Evolutionary conservation across 2,329 filamentous ascomycete genomes (phyloP).

Genomic region (Corniculantispora saksenae): DNA sequence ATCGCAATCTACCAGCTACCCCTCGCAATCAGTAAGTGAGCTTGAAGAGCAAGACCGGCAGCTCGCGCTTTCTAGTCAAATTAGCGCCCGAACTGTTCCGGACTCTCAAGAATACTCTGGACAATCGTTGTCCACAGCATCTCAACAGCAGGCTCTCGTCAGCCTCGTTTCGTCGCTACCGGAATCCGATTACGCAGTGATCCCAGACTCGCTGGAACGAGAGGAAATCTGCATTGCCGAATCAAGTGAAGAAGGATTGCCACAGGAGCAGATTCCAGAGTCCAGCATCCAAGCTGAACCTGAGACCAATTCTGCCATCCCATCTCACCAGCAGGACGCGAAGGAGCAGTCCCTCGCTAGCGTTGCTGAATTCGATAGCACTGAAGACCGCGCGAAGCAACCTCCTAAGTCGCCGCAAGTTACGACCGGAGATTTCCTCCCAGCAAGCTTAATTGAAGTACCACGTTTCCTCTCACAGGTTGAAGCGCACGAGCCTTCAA

Average conservation of each 20-base stretch:
- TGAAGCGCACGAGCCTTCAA: not conserved
- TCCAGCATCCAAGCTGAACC: not conserved
- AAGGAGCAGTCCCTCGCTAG: not conserved
- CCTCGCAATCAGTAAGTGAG: slow-evolving; percentile 36
- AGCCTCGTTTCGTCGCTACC: slow-evolving; percentile 11
- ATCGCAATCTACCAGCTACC: slow-evolving; percentile 31
- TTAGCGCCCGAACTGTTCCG: slow-evolving; percentile 42
- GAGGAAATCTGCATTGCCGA: not conserved
- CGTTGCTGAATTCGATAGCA: not conserved
- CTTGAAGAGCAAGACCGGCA: slow-evolving; percentile 38
- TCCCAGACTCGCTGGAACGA: slow-evolving; percentile 24
- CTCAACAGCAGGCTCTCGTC: slow-evolving; percentile 10
- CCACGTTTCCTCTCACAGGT: slow-evolving; percentile 1
- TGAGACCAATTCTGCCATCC: not conserved
- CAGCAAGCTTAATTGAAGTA: not conserved
- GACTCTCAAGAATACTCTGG: slow-evolving; percentile 45
- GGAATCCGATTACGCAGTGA: not conserved
- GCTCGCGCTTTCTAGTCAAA: slow-evolving; percentile 31
- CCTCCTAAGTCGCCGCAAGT: not conserved
- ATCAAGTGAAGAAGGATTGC: not conserved
- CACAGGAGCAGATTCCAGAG: slow-evolving; percentile 1
- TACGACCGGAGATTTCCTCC: not conserved
- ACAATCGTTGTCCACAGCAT: slow-evolving; percentile 25
- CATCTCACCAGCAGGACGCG: slow-evolving; percentile 4
- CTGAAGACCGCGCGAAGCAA: not conserved